Evolutionary conservation across 495 filamentous ascomycete genomes (phyloP).

Genomic region (Daldinia concentrica): DNA sequence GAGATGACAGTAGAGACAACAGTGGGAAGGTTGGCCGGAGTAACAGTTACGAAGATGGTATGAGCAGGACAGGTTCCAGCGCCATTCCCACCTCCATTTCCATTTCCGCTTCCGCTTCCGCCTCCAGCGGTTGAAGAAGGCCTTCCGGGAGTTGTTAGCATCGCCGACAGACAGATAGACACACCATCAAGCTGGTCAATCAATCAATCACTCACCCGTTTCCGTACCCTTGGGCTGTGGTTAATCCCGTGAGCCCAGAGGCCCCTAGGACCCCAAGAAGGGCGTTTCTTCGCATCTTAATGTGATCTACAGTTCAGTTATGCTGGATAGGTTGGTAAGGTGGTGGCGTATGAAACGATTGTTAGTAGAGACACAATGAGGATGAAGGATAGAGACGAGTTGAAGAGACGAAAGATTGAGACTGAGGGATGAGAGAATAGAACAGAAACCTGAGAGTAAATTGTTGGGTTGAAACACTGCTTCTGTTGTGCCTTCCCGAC

Average conservation of each 20-base stretch:
- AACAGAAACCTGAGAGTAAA: background rate
- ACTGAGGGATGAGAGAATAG: background rate
- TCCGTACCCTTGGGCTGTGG: slow-evolving; percentile 43
- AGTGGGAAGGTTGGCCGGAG: slow-evolving; percentile 37
- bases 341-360: slow-evolving; percentile 35
- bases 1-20: slow-evolving; percentile 45
- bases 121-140: slow-evolving; percentile 21
- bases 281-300: slow-evolving; percentile 41
- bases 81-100: slow-evolving; percentile 22
- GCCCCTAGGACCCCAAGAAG: slow-evolving; percentile 40
- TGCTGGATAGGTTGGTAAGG: slow-evolving; percentile 22
- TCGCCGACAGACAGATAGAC: background rate
- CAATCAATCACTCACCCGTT: slow-evolving; percentile 37
- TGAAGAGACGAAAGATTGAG: slow-evolving; percentile 21
- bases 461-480: slow-evolving; percentile 23
- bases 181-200: background rate
- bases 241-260: slow-evolving; percentile 37
- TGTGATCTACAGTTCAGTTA: slow-evolving; percentile 28
- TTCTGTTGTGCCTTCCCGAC: slow-evolving; percentile 26
- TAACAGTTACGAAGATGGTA: slow-evolving; percentile 52
- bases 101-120: slow-evolving; percentile 11
- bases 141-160: slow-evolving; percentile 20
- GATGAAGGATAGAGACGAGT: slow-evolving; percentile 23
- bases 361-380: slow-evolving; percentile 18
- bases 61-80: slow-evolving; percentile 40